Percentiles rank a stretch among this genome's conserved stretches.
phyloP scores from a whole-genome alignment of 1,139 yeast species.

The Protomyces lactucae-debilis region DNA sequence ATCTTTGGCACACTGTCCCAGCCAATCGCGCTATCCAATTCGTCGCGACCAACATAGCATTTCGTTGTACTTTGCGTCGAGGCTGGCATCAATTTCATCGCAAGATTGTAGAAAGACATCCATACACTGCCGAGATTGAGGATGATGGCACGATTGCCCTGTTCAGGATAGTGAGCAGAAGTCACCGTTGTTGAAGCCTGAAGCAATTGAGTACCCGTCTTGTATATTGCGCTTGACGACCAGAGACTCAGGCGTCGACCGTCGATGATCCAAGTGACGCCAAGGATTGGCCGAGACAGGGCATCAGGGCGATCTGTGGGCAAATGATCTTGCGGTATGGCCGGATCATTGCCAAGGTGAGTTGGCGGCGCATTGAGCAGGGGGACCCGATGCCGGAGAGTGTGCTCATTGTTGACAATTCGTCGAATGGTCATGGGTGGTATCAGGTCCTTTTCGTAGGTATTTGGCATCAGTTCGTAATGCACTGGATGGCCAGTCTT shows the following conservation, averaged over 20 bases:
- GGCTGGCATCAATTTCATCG: conserved; percentile 13
- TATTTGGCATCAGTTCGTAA: conserved; percentile 14
- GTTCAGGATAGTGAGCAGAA: conserved; percentile 21
- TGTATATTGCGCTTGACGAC: conserved; percentile 16
- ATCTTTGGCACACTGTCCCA: conserved; percentile 15
- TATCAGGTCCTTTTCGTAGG: conserved; percentile 1
- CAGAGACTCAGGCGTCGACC: conserved; percentile 17
- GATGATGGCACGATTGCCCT: conserved; percentile 20
- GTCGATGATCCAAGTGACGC: conserved; percentile 19
- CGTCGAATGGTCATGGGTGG: conserved; percentile 11
- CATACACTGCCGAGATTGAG: conserved; percentile 21
- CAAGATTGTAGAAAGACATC: conserved; percentile 12
- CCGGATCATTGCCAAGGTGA: neutral
- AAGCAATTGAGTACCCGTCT: conserved; percentile 7
- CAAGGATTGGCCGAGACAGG: conserved; percentile 9
- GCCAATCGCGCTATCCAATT: neutral
- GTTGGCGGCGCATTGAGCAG: conserved; percentile 16
- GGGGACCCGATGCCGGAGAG: conserved; percentile 10
- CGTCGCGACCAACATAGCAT: conserved; percentile 12
- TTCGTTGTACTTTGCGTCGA: conserved; percentile 16
- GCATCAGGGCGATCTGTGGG: conserved; percentile 4
- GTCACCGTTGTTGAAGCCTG: conserved; percentile 2
- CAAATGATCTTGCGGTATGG: neutral
- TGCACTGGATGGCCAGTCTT: conserved; percentile 10
- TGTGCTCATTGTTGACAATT: conserved; percentile 17